Evolutionary conservation across 495 filamentous ascomycete genomes (phyloP).

Genomic region (Daldinia grandis): DNA sequence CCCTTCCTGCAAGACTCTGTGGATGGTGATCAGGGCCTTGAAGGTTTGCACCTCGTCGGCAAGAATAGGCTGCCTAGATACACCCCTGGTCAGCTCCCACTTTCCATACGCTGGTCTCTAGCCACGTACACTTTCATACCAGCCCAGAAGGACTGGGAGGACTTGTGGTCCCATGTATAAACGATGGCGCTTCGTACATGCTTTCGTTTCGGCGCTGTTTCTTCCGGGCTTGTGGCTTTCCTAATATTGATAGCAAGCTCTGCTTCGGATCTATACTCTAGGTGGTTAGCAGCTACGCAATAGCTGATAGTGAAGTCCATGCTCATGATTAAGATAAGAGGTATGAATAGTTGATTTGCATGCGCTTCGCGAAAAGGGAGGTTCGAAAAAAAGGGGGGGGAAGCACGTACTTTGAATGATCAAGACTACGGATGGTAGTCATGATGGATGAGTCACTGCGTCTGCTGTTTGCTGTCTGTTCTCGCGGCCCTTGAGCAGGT

Average conservation of each 20-base stretch:
- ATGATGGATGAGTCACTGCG: constrained; percentile 42
- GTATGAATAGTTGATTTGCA: neutral
- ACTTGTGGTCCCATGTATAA: constrained; percentile 99
- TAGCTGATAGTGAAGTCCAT: neutral
- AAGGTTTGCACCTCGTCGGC: constrained; percentile 96
- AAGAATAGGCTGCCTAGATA: constrained; percentile 83
- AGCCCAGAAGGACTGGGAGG: constrained; percentile 93
- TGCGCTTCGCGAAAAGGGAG: neutral
- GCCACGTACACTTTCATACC: constrained; percentile 93
- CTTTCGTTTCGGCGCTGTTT: constrained; percentile 96
- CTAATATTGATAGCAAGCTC: constrained; percentile 95
- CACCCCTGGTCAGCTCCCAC: constrained; percentile 29
- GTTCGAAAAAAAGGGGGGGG: neutral
- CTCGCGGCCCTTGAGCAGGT: neutral
- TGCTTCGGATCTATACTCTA: constrained; percentile 75
- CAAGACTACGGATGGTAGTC: constrained; percentile 57
- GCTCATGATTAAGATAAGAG: constrained; percentile 1
- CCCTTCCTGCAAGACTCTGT: constrained; percentile 97
- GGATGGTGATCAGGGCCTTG: constrained; percentile 90
- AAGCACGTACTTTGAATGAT: constrained; percentile 55
- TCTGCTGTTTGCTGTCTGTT: constrained; percentile 1
- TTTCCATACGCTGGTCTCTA: neutral
- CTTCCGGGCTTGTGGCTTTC: constrained; percentile 95
- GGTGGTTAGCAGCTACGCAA: constrained; percentile 15
- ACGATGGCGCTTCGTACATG: constrained; percentile 98